phyloP scores from a whole-genome alignment of 768 basidiomycete species.

The Termitomyces sp. region DNA sequence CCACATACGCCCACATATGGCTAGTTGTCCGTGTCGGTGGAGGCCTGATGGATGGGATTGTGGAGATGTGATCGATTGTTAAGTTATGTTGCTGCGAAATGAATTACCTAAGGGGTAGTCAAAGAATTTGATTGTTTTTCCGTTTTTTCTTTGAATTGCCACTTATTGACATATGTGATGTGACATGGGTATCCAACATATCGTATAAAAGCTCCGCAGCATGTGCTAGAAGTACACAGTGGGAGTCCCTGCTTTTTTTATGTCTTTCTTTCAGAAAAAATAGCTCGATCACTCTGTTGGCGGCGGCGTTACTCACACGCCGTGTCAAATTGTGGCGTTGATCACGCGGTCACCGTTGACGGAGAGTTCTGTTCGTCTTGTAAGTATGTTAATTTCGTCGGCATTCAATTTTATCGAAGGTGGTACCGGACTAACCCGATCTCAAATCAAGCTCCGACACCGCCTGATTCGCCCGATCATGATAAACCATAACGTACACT shows the following conservation, averaged over 20 bases:
- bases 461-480: background rate
- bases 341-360: constrained; percentile 6
- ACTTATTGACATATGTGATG: background rate
- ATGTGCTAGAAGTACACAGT: background rate
- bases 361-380: constrained; percentile 4
- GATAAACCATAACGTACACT: background rate
- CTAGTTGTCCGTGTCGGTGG: constrained; percentile 1
- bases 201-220: background rate
- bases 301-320: constrained; percentile 8
- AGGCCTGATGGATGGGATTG: background rate
- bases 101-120: background rate
- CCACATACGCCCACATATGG: background rate
- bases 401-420: background rate
- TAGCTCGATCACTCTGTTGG: background rate
- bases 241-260: background rate
- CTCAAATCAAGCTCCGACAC: background rate
- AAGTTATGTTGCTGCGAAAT: background rate
- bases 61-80: background rate
- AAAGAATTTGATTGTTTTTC: background rate
- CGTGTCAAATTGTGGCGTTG: constrained; percentile 13
- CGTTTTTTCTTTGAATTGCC: background rate
- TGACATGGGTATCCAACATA: background rate
- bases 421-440: background rate
- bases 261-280: background rate
- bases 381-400: background rate